Conservation (phyloP, 768 basidiomycete species). For the Coprinopsis cinerea region DNA sequence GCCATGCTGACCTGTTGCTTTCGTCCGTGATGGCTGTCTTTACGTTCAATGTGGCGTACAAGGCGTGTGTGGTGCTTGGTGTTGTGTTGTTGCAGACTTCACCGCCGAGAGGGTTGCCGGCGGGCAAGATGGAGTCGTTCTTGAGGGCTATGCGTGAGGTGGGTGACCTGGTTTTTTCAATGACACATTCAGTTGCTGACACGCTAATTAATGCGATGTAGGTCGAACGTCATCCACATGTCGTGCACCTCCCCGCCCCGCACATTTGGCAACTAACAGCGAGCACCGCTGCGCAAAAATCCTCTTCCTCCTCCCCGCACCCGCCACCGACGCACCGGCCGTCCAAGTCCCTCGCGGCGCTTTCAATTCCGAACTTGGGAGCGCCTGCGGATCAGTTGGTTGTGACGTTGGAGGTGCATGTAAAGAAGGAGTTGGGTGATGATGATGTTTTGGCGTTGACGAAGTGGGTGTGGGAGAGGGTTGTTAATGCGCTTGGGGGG, state of each 20-base stretch:
- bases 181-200: not conserved
- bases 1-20: constrained; percentile 76
- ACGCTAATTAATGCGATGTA: constrained; percentile 19
- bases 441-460: constrained; percentile 68
- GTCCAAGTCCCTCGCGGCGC: not conserved
- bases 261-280: constrained; percentile 86
- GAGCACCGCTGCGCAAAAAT: constrained; percentile 19
- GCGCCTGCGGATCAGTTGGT: constrained; percentile 39
- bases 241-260: constrained; percentile 77
- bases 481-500: constrained; percentile 45
- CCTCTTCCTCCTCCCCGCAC: not conserved
- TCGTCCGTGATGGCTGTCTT: constrained; percentile 70
- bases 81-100: constrained; percentile 87
- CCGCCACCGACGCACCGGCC: not conserved
- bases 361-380: not conserved
- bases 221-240: constrained; percentile 82
- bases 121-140: constrained; percentile 76
- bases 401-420: constrained; percentile 77
- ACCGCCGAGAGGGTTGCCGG: constrained; percentile 53
- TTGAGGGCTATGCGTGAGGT: constrained; percentile 80
- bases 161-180: constrained; percentile 16
- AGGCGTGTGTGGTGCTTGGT: constrained; percentile 78
- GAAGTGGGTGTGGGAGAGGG: constrained; percentile 69
- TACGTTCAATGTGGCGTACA: constrained; percentile 81
- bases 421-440: constrained; percentile 60